Evolutionary conservation across 2,329 filamentous ascomycete genomes (phyloP).

Genomic region (Macrophomina tecta): DNA sequence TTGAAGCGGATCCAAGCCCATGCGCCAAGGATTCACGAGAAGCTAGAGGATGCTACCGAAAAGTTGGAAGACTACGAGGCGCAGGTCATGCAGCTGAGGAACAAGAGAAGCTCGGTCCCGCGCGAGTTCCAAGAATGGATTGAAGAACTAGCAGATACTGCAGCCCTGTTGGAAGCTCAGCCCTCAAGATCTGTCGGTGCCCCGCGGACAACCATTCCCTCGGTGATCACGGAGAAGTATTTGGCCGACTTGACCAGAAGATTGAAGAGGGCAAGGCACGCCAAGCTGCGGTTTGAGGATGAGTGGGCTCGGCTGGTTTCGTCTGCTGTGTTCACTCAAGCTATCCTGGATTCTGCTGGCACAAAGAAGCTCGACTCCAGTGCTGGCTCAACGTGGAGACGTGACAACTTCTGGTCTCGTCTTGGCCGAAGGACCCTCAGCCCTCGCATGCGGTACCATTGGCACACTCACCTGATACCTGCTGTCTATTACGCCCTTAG

Average conservation of each 20-base stretch:
- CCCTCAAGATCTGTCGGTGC: conserved; percentile 34
- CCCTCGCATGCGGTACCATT: conserved; percentile 80
- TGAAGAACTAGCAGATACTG: conserved; percentile 84
- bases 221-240: conserved; percentile 90
- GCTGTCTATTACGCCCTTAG: conserved; percentile 69
- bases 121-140: conserved; percentile 89
- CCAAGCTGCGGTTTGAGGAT: conserved; percentile 79
- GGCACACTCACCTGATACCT: conserved; percentile 77
- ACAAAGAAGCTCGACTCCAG: conserved; percentile 76
- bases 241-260: conserved; percentile 87
- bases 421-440: conserved; percentile 62
- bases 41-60: conserved; percentile 81
- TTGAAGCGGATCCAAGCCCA: conserved; percentile 77
- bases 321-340: conserved; percentile 76
- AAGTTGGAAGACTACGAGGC: conserved; percentile 81
- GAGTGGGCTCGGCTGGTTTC: conserved; percentile 84
- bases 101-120: conserved; percentile 79
- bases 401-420: conserved; percentile 38
- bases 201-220: conserved; percentile 61
- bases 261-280: conserved; percentile 80
- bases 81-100: conserved; percentile 78
- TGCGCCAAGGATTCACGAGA: conserved; percentile 84
- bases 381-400: conserved; percentile 25
- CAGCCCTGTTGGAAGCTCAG: conserved; percentile 68
- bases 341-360: conserved; percentile 80